Evolutionary conservation across 2,329 filamentous ascomycete genomes (phyloP), one percentile per base, ranked within the genome.

Genomic region (Phialophora verrucosa): DNA sequence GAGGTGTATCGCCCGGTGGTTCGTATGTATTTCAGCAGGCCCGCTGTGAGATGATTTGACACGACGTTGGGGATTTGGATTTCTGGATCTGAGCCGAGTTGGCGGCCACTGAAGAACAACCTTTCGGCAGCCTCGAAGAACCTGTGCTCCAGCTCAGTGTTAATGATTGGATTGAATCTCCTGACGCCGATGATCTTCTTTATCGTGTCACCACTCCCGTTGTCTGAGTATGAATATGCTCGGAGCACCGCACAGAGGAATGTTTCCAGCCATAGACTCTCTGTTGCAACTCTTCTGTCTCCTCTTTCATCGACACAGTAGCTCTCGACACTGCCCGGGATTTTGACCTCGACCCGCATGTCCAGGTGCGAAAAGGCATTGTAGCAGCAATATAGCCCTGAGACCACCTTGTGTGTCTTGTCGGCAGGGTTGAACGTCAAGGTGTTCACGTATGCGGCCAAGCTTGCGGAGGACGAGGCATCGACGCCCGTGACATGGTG

Each of bases 291-390:
- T 71, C 93, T 88, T 82, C 96, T 97, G 78, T 97, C 94, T 71
- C 95, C 95, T 74, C 93, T 89, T 81, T 99, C 95, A 78, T 99
- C 94, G 65, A 99, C 91, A 78, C 94, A 98, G 78, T 97, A 98
- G 79, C 92, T 96, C 78, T 99, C 94, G 60, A 99, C 92, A 10
- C 91, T 95, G 67, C 95, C 95, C 20, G 95, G 95, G 70, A 99
- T 98, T 71, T 93, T 94, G 66, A 99, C 94, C 76, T 98, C 93
- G 12, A 99, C 94, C 68, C 95, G 92, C 95, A 99, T 99, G 76
- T 99, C 95, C 61, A 98, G 85, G 70, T 96, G 88, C 4, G 95
- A 98, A 79, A 99, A 97, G 71, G 95, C 95, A 91, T 99, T 99
- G 85, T 99, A 99, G 81, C 95, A 99, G 81, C 95, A 98, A 81